Evolutionary conservation across 345 rosid genomes (phyloP).

Genomic region (Hirschfeldia incana): DNA sequence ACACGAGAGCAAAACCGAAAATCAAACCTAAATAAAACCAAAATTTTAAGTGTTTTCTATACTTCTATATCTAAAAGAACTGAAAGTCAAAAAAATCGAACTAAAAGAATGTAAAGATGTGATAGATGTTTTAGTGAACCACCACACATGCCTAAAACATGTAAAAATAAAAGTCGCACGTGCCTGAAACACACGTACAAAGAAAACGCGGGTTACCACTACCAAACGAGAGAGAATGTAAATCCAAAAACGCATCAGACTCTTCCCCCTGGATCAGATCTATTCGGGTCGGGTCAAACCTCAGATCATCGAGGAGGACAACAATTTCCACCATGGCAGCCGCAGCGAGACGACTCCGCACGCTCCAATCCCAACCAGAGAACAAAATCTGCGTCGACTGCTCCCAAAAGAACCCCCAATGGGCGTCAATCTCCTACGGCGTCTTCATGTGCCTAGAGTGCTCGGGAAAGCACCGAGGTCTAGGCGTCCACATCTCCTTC

Average conservation of each 20-base stretch:
- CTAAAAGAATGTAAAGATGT: background rate
- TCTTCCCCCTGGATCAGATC: slow-evolving; percentile 23
- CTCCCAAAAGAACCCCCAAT: slow-evolving; percentile 94
- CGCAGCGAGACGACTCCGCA: slow-evolving; percentile 72
- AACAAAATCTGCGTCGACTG: slow-evolving; percentile 96
- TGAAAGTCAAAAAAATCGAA: too few relatives aligned
- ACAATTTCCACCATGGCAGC: slow-evolving; percentile 53
- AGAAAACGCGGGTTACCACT: background rate
- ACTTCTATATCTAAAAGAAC: background rate
- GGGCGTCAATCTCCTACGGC: slow-evolving; percentile 98
- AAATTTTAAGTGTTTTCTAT: background rate
- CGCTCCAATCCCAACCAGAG: slow-evolving; percentile 75
- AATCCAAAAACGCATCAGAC: background rate
- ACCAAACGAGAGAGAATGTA: background rate
- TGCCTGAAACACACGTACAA: slow-evolving; percentile 18
- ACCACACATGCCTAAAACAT: background rate
- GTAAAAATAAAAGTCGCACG: slow-evolving; percentile 9
- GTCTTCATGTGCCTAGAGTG: slow-evolving; percentile 98
- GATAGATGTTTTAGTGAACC: background rate
- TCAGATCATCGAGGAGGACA: background rate
- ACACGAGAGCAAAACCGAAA: background rate
- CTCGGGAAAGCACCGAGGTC: slow-evolving; percentile 98
- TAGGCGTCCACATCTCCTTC: slow-evolving; percentile 97
- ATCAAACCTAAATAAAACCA: background rate
- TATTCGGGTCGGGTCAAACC: slow-evolving; percentile 24